Evolutionary conservation across 2,329 filamentous ascomycete species (phyloP).

Genomic region (Exophiala oligosperma): DNA sequence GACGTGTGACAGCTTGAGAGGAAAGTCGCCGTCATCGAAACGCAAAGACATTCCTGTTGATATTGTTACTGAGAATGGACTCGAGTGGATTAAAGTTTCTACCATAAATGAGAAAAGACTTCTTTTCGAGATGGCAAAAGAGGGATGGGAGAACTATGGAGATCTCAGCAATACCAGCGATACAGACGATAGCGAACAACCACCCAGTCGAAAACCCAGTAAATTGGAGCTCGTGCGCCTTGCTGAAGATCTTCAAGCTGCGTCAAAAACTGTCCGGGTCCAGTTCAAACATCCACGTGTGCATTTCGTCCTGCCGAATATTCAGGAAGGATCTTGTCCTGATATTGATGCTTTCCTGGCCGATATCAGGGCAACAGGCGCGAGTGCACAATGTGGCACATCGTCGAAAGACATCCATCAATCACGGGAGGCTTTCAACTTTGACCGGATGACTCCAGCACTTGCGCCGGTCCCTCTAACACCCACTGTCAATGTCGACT

Average conservation of each 20-base stretch:
- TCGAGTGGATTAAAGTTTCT: slow-evolving; percentile 68
- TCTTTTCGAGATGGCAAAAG: slow-evolving; percentile 67
- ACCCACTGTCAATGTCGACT: slow-evolving; percentile 48
- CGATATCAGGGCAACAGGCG: slow-evolving; percentile 55
- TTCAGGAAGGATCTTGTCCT: slow-evolving; percentile 50
- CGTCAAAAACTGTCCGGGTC: slow-evolving; percentile 55
- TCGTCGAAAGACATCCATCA: background rate
- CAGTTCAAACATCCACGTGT: slow-evolving; percentile 61
- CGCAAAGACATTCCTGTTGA: slow-evolving; percentile 61
- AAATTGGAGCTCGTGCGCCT: slow-evolving; percentile 61
- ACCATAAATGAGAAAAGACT: slow-evolving; percentile 64
- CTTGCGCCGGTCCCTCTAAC: slow-evolving; percentile 41
- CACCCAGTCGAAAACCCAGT: slow-evolving; percentile 46
- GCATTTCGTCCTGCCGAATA: slow-evolving; percentile 61
- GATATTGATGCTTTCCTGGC: slow-evolving; percentile 60
- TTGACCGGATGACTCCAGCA: slow-evolving; percentile 15
- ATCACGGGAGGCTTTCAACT: background rate
- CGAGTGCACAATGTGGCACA: slow-evolving; percentile 40
- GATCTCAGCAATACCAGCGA: slow-evolving; percentile 43
- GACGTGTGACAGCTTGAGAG: background rate
- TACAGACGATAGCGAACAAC: slow-evolving; percentile 29
- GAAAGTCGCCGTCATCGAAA: background rate
- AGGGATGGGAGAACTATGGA: slow-evolving; percentile 56
- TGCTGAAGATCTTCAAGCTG: slow-evolving; percentile 58
- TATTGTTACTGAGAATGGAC: slow-evolving; percentile 62